Evolutionary conservation across 192 early-diverging fungal species (phyloP).

Genomic region (Mortierella alpina): DNA sequence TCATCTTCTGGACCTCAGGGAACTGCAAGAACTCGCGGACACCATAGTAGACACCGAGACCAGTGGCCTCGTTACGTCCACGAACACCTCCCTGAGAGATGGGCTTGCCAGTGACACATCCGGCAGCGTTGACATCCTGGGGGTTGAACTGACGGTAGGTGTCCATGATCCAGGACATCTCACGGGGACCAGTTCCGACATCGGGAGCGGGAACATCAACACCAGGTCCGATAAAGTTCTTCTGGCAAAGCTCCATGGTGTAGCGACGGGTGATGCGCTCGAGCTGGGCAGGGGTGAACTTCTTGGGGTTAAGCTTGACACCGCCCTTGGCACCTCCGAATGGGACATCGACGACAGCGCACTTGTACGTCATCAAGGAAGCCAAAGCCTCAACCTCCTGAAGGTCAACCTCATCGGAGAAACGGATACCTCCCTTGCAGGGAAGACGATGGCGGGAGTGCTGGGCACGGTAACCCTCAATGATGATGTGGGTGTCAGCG

Average conservation of each 20-base stretch:
- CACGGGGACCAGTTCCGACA: constrained; percentile 81
- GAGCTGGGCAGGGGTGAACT: constrained; percentile 78
- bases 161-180: constrained; percentile 91
- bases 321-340: constrained; percentile 86
- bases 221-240: constrained; percentile 87
- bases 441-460: constrained; percentile 85
- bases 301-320: constrained; percentile 84
- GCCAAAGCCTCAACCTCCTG: constrained; percentile 87
- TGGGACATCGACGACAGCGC: constrained; percentile 87
- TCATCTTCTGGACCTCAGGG: constrained; percentile 80
- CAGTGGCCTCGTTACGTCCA: constrained; percentile 86
- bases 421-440: constrained; percentile 88
- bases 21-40: constrained; percentile 83
- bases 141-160: constrained; percentile 88
- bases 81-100: constrained; percentile 84
- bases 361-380: constrained; percentile 90
- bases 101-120: constrained; percentile 87
- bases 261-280: constrained; percentile 88
- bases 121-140: constrained; percentile 83
- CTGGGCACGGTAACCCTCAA: constrained; percentile 83
- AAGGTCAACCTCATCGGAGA: constrained; percentile 79
- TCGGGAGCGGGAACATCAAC: constrained; percentile 88
- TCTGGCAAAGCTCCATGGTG: constrained; percentile 86
- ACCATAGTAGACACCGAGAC: constrained; percentile 86
- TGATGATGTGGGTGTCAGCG: constrained; percentile 74